These are phyloP conservation scores for Lichenothelia convexa DNA, from an alignment of 495 filamentous ascomycete species.

Conservation along the genomic window DNA sequence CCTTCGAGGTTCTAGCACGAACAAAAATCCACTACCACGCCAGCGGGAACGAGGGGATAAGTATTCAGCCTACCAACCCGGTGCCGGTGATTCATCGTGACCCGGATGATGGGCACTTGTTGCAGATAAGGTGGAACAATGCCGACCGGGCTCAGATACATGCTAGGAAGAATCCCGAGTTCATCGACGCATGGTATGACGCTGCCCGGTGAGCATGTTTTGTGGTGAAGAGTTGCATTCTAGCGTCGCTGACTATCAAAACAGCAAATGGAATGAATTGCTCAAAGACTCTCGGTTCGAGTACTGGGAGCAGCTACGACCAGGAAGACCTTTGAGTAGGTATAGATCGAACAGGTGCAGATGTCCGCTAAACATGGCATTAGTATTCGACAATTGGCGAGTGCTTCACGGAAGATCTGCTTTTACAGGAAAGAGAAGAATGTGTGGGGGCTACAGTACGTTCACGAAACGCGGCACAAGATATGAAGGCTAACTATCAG, in stretches of 20 bases:
- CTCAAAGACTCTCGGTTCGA: constrained; percentile 25
- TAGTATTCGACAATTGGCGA: constrained; percentile 91
- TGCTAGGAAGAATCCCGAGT: constrained; percentile 13
- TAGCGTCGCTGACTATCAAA: background rate
- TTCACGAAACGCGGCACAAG: too few species aligned
- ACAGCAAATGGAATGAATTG: constrained; percentile 9
- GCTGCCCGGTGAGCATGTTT: constrained; percentile 33
- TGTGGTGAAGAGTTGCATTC: background rate
- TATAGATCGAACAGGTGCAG: constrained; percentile 2
- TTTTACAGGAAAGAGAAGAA: constrained; percentile 67
- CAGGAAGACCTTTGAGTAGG: constrained; percentile 60
- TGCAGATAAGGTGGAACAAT: constrained; percentile 79
- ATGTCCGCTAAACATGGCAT: background rate
- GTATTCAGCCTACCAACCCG: constrained; percentile 45
- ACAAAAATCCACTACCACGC: constrained; percentile 51
- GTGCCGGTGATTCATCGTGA: constrained; percentile 53
- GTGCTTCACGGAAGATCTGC: constrained; percentile 68
- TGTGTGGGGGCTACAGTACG: constrained; percentile 80
- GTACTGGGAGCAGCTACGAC: constrained; percentile 59
- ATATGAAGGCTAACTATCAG: constrained; percentile 11
- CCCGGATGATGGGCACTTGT: constrained; percentile 23
- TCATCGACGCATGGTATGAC: constrained; percentile 47
- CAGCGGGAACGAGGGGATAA: constrained; percentile 66
- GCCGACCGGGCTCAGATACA: constrained; percentile 56
- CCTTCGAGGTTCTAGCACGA: constrained; percentile 32